Conservation (phyloP, 208 protist species). For the Leishmania turanica region DNA sequence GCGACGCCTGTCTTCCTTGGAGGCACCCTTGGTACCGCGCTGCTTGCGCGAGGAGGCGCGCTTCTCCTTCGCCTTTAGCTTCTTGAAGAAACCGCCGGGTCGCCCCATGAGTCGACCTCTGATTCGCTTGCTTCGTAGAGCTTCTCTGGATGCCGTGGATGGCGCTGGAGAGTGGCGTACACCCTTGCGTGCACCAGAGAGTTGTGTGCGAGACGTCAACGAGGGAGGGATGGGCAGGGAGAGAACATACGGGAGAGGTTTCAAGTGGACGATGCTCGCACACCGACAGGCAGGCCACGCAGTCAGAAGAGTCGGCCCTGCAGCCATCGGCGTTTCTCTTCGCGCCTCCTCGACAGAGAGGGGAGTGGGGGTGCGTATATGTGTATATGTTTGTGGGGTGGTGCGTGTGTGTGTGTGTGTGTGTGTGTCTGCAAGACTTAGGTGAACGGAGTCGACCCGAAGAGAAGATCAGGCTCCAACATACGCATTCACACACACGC, state of each 20-base stretch:
- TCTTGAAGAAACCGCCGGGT: constrained; percentile 84
- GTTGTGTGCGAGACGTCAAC: constrained; percentile 2
- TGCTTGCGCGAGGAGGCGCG: constrained; percentile 38
- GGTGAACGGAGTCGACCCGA: background rate
- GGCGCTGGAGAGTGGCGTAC: background rate
- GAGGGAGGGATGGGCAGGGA: background rate
- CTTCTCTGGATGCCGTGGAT: background rate
- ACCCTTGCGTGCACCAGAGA: background rate
- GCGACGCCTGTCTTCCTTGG: constrained; percentile 66
- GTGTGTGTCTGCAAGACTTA: constrained; percentile 13
- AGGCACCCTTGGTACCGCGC: constrained; percentile 82
- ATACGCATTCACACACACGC: background rate
- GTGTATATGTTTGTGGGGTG: background rate
- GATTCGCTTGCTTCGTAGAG: background rate
- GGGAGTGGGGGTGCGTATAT: background rate
- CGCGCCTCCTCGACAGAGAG: background rate
- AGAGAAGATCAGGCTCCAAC: constrained; percentile 1
- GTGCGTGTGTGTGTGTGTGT: too few species aligned
- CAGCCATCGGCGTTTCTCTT: background rate
- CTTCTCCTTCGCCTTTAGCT: constrained; percentile 79
- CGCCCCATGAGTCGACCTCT: constrained; percentile 43
- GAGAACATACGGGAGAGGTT: background rate
- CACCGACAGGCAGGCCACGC: background rate
- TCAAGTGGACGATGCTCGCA: background rate
- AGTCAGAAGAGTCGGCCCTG: background rate